These are phyloP conservation scores for Clonostachys rhizophaga DNA, from an alignment of 2,329 filamentous ascomycete species.

Conservation along the genomic window DNA sequence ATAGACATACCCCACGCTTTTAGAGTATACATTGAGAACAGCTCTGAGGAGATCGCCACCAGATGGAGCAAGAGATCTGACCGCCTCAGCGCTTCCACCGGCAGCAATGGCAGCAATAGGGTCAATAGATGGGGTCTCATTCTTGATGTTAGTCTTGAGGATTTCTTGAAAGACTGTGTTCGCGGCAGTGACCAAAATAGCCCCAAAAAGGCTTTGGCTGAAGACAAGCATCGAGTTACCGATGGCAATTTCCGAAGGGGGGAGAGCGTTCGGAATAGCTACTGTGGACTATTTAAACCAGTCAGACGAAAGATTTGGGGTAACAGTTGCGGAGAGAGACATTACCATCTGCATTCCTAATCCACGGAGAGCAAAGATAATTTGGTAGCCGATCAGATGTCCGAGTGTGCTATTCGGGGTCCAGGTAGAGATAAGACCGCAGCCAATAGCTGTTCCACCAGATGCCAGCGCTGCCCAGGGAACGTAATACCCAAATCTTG, in stretches of 20 bases:
- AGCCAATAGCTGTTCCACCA: conserved; percentile 25
- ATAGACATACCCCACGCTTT: conserved; percentile 3
- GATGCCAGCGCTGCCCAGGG: conserved; percentile 20
- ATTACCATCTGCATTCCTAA: conserved; percentile 27
- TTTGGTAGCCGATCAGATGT: conserved; percentile 42
- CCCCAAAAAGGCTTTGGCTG: conserved; percentile 36
- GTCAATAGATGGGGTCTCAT: conserved; percentile 2
- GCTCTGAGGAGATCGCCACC: conserved; percentile 16
- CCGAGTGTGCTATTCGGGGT: conserved; percentile 18
- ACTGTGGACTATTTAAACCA: neutral
- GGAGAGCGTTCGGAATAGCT: conserved; percentile 5
- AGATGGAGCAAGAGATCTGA: conserved; percentile 28
- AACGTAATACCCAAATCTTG: conserved; percentile 6
- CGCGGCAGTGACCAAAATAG: conserved; percentile 30
- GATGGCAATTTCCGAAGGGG: conserved; percentile 2
- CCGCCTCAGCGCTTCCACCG: conserved; percentile 31
- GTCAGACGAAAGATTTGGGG: too few relatives aligned
- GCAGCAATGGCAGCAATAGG: conserved; percentile 12
- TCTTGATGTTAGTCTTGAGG: neutral
- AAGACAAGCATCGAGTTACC: conserved; percentile 12
- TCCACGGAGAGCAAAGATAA: conserved; percentile 37
- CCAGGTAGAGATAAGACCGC: conserved; percentile 30
- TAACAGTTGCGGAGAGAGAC: neutral
- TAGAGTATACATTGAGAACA: conserved; percentile 4
- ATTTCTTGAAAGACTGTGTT: conserved; percentile 7